phyloP scores from a whole-genome alignment of 2,329 filamentous ascomycete species.

The Talaromyces sp. region DNA sequence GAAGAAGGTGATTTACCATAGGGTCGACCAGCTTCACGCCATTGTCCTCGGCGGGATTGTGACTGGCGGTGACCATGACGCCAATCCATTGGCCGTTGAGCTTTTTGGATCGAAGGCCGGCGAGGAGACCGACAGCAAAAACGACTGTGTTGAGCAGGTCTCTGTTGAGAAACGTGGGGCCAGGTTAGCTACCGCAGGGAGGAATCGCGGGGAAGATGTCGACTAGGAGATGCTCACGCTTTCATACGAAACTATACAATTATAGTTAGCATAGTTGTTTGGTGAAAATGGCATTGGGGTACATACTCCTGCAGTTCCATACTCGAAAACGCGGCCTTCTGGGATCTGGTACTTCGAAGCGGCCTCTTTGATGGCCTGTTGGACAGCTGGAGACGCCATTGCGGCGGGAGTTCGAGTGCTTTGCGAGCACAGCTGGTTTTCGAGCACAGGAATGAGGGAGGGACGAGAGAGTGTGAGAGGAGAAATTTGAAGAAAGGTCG shows the following conservation, averaged over 20 bases:
- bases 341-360: conserved; percentile 46
- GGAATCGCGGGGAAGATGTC: conserved; percentile 17
- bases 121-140: conserved; percentile 85
- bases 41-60: conserved; percentile 86
- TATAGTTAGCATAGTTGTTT: neutral
- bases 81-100: conserved; percentile 86
- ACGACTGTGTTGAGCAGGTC: conserved; percentile 86
- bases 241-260: conserved; percentile 59
- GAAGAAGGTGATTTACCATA: conserved; percentile 48
- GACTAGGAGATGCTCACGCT: conserved; percentile 46
- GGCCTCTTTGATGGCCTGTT: conserved; percentile 42
- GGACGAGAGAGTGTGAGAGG: neutral
- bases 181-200: conserved; percentile 4
- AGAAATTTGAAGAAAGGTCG: neutral
- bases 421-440: neutral
- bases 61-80: conserved; percentile 92
- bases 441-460: neutral
- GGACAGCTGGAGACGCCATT: conserved; percentile 38
- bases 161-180: conserved; percentile 35
- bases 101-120: conserved; percentile 82
- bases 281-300: neutral
- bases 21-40: conserved; percentile 95
- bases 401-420: conserved; percentile 17
- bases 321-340: conserved; percentile 47
- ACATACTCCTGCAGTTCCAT: conserved; percentile 57